Percentiles rank a stretch among this genome's conserved stretches.
Conservation (phyloP, 768 basidiomycete genomes). For the Tricholoma saponaceum region DNA sequence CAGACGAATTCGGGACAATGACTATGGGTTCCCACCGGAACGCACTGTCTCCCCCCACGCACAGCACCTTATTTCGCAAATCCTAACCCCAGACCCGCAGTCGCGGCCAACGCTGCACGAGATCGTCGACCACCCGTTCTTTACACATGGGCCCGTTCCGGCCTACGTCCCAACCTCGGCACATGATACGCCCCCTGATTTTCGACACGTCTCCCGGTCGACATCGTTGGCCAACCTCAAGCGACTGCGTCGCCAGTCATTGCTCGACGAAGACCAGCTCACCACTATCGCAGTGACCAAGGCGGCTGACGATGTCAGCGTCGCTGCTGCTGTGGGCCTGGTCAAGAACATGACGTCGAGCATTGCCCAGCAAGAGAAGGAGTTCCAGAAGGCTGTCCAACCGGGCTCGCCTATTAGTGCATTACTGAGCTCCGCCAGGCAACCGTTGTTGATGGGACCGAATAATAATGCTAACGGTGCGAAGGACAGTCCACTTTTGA, state of each 20-base stretch:
- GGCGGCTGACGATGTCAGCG: constrained; percentile 11
- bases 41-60: constrained; percentile 67
- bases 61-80: constrained; percentile 74
- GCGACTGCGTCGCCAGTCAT: constrained; percentile 55
- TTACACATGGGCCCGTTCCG: constrained; percentile 78
- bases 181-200: constrained; percentile 72
- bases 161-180: constrained; percentile 76
- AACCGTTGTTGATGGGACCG: constrained; percentile 74
- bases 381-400: constrained; percentile 94
- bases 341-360: constrained; percentile 49
- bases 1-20: constrained; percentile 90
- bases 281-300: constrained; percentile 40
- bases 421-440: constrained; percentile 81
- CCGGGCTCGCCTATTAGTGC: constrained; percentile 94
- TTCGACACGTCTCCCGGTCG: constrained; percentile 56
- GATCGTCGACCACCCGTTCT: constrained; percentile 83
- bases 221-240: constrained; percentile 68
- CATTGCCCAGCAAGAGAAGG: constrained; percentile 86
- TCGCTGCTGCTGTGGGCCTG: constrained; percentile 18
- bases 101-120: constrained; percentile 80
- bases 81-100: constrained; percentile 81
- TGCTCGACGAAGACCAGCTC: constrained; percentile 61
- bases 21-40: constrained; percentile 87
- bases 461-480: constrained; percentile 18
- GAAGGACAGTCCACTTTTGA: constrained; percentile 39